Conservation (phyloP, 805 yeast genomes). For the Candida peoriensis region DNA sequence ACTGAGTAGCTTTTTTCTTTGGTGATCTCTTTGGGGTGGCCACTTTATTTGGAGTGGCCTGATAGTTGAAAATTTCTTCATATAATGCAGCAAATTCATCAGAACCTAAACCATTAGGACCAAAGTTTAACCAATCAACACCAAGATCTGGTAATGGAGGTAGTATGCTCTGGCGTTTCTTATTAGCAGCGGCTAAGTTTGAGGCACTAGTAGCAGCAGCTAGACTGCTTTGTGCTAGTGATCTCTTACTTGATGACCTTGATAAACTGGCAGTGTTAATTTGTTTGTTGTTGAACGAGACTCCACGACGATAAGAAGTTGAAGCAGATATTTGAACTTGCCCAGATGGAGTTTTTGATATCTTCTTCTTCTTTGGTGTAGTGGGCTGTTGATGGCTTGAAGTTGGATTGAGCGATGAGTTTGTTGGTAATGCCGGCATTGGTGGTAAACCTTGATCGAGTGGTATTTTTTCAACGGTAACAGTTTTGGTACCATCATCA, state of each 20-base stretch:
- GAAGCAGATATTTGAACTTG: conserved; percentile 27
- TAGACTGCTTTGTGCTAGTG: too few relatives aligned
- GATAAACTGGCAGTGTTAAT: conserved; percentile 11
- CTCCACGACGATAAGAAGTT: conserved; percentile 26
- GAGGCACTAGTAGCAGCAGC: conserved; percentile 5
- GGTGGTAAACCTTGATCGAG: conserved; percentile 9
- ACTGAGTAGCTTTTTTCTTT: conserved; percentile 1
- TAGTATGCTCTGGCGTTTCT: conserved; percentile 23
- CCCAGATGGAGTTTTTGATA: conserved; percentile 19
- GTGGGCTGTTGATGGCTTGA: too few relatives aligned
- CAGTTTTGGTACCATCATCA: conserved; percentile 23
- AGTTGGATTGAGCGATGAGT: too few relatives aligned
- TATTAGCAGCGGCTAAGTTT: conserved; percentile 1
- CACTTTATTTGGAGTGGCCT: conserved; percentile 9
- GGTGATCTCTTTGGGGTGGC: conserved; percentile 11
- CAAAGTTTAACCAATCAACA: conserved; percentile 20
- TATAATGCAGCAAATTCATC: conserved; percentile 26
- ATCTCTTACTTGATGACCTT: conserved; percentile 22
- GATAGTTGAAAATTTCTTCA: conserved; percentile 25
- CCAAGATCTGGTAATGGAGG: conserved; percentile 26
- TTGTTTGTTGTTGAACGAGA: conserved; percentile 25
- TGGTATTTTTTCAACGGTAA: conserved; percentile 12
- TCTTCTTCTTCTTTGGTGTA: conserved; percentile 20
- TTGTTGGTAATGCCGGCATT: conserved; percentile 1
- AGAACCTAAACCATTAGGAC: conserved; percentile 14